Conservation (phyloP, 441 rosid species). For the Populus hybrid region DNA sequence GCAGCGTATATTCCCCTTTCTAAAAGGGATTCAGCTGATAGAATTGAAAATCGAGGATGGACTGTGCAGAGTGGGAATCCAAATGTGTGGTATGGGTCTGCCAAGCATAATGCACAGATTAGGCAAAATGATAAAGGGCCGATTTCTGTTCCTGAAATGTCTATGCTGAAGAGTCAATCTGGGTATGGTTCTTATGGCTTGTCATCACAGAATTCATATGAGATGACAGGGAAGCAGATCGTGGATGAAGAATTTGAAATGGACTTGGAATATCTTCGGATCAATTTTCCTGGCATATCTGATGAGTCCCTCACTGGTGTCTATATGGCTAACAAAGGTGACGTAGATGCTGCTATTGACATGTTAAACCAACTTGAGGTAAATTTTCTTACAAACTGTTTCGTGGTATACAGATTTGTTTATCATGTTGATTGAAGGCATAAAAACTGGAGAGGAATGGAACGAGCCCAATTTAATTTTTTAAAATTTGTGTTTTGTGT, state of each 20-base stretch:
- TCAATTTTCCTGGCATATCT: slow-evolving; percentile 72
- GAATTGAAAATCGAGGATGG: slow-evolving; percentile 13
- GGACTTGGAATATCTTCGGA: slow-evolving; percentile 67
- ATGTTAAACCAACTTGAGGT: slow-evolving; percentile 93
- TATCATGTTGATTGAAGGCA: neutral
- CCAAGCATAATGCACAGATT: slow-evolving; percentile 28
- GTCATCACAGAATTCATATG: slow-evolving; percentile 31
- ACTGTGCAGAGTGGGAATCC: slow-evolving; percentile 24
- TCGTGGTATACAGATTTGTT: neutral
- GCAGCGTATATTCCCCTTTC: slow-evolving; percentile 72
- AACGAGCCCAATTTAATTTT: neutral
- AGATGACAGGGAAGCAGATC: slow-evolving; percentile 33
- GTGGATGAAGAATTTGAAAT: slow-evolving; percentile 61
- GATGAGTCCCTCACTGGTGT: slow-evolving; percentile 71
- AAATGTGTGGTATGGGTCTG: slow-evolving; percentile 28
- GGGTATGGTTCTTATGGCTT: slow-evolving; percentile 27
- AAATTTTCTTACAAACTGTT: slow-evolving; percentile 1
- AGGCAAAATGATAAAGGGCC: slow-evolving; percentile 28
- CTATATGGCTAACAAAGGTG: slow-evolving; percentile 64
- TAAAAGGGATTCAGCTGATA: slow-evolving; percentile 44
- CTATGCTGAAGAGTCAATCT: slow-evolving; percentile 27
- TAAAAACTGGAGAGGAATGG: neutral
- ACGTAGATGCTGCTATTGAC: slow-evolving; percentile 69
- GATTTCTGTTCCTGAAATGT: slow-evolving; percentile 22
- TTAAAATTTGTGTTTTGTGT: neutral